Evolutionary conservation across 306 rosid species (phyloP), one percentile per base, ranked within the genome.

Genomic region (Lathyrus oleraceus): DNA sequence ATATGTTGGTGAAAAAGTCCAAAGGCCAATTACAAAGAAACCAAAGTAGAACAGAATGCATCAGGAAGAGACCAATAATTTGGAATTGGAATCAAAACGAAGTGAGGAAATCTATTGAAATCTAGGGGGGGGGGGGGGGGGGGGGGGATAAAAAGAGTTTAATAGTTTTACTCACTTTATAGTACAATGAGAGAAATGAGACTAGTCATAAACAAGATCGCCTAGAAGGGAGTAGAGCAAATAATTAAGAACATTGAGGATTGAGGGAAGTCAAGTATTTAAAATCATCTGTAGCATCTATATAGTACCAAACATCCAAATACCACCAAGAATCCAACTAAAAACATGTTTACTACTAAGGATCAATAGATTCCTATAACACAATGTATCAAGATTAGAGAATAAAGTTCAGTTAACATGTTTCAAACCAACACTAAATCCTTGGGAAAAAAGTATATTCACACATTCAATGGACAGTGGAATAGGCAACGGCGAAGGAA

Each of bases 371-470:
- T 40, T 51, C 65, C 39, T 44, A 61, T 63, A 39, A 49, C 59
- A 57, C 52, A 49, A 7, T 61, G 28, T 20, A 45, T 64, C 67
- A 21, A 25, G 28, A 3, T 4, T 25, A 25, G 28, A 32, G 77
- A 54, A 64, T 32, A 15, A 64, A 36, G 40, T 5, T n/a, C 40
- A 51, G 19, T 32, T 15, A 73, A 43, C 74, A 42, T 61, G n/a
- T 49, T 64, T 32, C 67, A 25, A 73, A 74, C 80, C 8, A 73
- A 61, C 16, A 30, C 42, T 15, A 40, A 49, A 42, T 48, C 43
- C 10, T 71, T 13, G 47, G 6, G 58, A 6, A 10, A 61, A 27
- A 9, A 11, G 53, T 61, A 10, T 67, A 28, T 6, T 19, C 13
- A 35, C 42, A 53, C 62, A 65, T 49, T 44, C 27, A 54, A 51